Evolutionary conservation across 2,329 filamentous ascomycete species (phyloP).

Genomic region (Ophiostoma ips): DNA sequence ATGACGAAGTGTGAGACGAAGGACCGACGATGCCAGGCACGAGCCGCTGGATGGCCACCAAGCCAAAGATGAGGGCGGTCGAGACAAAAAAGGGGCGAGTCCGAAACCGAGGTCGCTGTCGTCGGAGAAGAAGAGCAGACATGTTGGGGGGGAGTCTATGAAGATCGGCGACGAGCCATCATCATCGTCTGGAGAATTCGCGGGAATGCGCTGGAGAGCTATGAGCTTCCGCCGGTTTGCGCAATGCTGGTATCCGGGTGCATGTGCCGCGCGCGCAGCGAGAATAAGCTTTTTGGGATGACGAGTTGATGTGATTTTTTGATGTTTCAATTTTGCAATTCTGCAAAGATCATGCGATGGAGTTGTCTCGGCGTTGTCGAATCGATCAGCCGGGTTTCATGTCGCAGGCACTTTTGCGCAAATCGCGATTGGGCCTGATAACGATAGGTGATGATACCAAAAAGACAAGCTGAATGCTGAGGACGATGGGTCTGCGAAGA

Average conservation of each 20-base stretch:
- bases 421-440: not conserved
- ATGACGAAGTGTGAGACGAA: no score
- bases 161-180: not conserved
- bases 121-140: constrained; percentile 10
- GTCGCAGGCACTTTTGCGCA: not conserved
- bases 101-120: constrained; percentile 25
- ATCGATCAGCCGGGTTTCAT: not conserved
- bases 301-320: not conserved
- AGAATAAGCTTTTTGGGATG: no score
- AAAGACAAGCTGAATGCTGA: not conserved
- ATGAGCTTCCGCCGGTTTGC: no score
- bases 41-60: constrained; percentile 28
- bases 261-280: no score
- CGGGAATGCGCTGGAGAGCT: no score
- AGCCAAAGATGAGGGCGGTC: constrained; percentile 28
- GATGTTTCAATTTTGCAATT: no score
- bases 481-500: not conserved
- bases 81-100: constrained; percentile 36
- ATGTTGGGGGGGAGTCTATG: not conserved
- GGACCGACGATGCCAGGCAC: not conserved
- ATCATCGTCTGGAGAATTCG: not conserved
- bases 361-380: not conserved
- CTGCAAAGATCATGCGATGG: no score
- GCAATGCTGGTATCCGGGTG: no score
- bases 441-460: not conserved